Percentiles rank a stretch among this genome's conserved stretches.
phyloP scores from a whole-genome alignment of 306 rosid species.

The Pyrus betulifolia region DNA sequence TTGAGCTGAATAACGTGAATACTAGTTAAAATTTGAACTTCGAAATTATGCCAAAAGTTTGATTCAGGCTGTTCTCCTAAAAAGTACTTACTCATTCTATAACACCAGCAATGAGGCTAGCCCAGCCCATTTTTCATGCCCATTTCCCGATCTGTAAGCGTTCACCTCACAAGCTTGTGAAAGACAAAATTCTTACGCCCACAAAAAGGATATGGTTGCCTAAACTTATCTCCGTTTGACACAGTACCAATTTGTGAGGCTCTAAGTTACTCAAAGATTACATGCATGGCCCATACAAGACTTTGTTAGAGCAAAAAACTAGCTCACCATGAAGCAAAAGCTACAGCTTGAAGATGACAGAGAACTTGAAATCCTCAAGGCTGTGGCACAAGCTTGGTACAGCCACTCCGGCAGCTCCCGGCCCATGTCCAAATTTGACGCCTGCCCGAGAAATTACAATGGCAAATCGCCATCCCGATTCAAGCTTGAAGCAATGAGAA shows the following conservation, averaged over 20 bases:
- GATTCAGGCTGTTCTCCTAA: not conserved
- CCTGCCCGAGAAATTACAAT: conserved; percentile 40
- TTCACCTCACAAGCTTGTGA: not conserved
- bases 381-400: conserved; percentile 89
- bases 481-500: conserved; percentile 42
- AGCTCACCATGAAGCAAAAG: conserved; percentile 47
- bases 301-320: not conserved
- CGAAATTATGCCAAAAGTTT: not conserved
- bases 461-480: conserved; percentile 51
- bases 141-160: not conserved
- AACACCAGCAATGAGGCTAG: not conserved
- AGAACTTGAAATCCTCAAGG: conserved; percentile 64
- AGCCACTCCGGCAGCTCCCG: conserved; percentile 43
- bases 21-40: too few species aligned
- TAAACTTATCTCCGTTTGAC: not conserved
- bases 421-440: conserved; percentile 52
- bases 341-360: conserved; percentile 17
- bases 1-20: too few species aligned
- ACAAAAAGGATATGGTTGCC: not conserved
- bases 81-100: too few species aligned
- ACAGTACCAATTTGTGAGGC: conserved; percentile 28
- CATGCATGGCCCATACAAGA: conserved; percentile 26
- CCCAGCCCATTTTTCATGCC: not conserved
- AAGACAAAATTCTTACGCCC: conserved; percentile 14
- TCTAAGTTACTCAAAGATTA: conserved; percentile 16